Conservation (phyloP, 805 yeast species). For the Starmerella scarabaei region DNA sequence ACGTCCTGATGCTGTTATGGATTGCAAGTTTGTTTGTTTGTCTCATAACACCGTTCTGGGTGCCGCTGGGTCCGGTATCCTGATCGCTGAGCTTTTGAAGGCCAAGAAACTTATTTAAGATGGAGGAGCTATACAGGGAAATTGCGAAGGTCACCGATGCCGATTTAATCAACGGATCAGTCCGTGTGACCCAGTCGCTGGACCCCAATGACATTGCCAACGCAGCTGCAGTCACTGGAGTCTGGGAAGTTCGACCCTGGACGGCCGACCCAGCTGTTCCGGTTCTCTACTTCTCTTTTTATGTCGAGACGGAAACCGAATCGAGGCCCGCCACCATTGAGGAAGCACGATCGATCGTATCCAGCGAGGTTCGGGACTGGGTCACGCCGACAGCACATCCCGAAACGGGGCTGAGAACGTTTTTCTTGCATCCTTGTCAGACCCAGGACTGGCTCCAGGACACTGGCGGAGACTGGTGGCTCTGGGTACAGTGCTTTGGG, state of each 20-base stretch:
- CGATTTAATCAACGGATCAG: background rate
- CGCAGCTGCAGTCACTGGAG: background rate
- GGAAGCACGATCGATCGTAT: constrained; percentile 5
- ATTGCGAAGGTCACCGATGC: background rate
- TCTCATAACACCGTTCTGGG: constrained; percentile 97
- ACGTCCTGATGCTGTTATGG: constrained; percentile 85
- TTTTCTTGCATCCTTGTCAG: constrained; percentile 34
- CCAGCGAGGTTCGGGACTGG: constrained; percentile 2
- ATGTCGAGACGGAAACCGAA: constrained; percentile 10
- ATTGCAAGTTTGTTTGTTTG: constrained; percentile 90
- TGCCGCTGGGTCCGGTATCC: constrained; percentile 96
- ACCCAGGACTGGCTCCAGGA: constrained; percentile 25
- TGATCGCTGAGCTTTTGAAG: constrained; percentile 80
- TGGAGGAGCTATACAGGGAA: background rate
- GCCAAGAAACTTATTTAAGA: constrained; percentile 59
- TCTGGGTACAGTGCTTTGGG: constrained; percentile 25
- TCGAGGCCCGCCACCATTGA: constrained; percentile 10
- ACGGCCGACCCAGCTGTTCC: constrained; percentile 24
- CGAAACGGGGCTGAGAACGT: constrained; percentile 20
- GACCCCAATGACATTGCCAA: too few species aligned
- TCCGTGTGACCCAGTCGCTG: background rate
- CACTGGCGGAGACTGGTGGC: constrained; percentile 15
- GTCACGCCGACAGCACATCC: constrained; percentile 24
- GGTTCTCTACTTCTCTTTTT: constrained; percentile 22
- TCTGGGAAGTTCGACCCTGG: constrained; percentile 23